Percentiles rank a stretch among this genome's conserved stretches.
phyloP scores from a whole-genome alignment of 805 yeast genomes.

The Candida chauliodis region DNA sequence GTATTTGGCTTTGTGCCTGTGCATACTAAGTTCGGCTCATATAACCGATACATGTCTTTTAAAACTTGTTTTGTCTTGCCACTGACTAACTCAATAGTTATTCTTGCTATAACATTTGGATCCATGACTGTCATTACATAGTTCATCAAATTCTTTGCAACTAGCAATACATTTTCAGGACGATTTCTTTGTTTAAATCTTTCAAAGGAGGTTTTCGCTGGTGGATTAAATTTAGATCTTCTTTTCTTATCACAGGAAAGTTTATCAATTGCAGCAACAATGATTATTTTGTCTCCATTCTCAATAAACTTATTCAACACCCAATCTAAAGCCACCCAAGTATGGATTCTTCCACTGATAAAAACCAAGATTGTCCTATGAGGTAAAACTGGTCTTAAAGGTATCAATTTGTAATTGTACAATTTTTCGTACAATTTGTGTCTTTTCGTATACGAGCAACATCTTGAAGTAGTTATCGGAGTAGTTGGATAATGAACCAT shows the following conservation, averaged over 20 bases:
- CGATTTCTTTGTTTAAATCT: slow-evolving; percentile 38
- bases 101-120: slow-evolving; percentile 44
- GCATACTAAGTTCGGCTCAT: slow-evolving; percentile 57
- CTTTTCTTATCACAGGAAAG: slow-evolving; percentile 10
- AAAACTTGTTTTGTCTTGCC: slow-evolving; percentile 56
- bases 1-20: slow-evolving; percentile 51
- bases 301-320: slow-evolving; percentile 50
- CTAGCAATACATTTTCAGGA: slow-evolving; percentile 45
- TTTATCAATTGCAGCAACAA: slow-evolving; percentile 48
- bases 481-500: slow-evolving; percentile 30
- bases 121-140: slow-evolving; percentile 47
- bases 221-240: slow-evolving; percentile 9
- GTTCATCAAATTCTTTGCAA: slow-evolving; percentile 49
- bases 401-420: slow-evolving; percentile 34
- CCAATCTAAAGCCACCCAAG: slow-evolving; percentile 84
- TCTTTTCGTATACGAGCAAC: slow-evolving; percentile 43
- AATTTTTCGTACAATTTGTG: slow-evolving; percentile 48
- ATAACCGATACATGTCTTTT: slow-evolving; percentile 56
- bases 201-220: slow-evolving; percentile 22
- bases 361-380: slow-evolving; percentile 59
- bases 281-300: slow-evolving; percentile 64
- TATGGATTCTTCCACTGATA: slow-evolving; percentile 67
- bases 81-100: slow-evolving; percentile 59
- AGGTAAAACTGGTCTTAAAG: slow-evolving; percentile 40
- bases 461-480: slow-evolving; percentile 39